A percentile compares a stretch with the other conserved stretches of the same genome.
Evolutionary conservation across 1,139 yeast species (phyloP).

Genomic region (Yamadazyma oceani): DNA sequence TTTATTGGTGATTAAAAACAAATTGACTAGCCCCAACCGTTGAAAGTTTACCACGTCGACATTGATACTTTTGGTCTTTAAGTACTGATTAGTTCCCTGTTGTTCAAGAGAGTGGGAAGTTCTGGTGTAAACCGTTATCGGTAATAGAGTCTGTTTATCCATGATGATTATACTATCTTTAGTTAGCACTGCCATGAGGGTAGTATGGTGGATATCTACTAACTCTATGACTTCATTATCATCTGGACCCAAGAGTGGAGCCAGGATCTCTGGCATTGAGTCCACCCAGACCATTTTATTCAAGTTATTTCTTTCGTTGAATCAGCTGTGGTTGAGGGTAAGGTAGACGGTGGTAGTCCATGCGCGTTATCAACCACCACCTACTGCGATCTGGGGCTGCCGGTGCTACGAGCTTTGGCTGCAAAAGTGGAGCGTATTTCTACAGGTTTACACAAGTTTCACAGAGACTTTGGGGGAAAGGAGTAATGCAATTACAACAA

Average conservation of each 20-base stretch:
- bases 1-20: conserved; percentile 35
- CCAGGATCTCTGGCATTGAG: conserved; percentile 33
- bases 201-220: conserved; percentile 33
- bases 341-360: too few relatives aligned
- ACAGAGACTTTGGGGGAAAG: too few relatives aligned
- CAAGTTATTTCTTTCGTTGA: background rate
- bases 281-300: conserved; percentile 47
- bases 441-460: too few relatives aligned
- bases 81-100: conserved; percentile 32
- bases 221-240: conserved; percentile 25
- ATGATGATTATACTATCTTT: conserved; percentile 25
- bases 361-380: too few relatives aligned
- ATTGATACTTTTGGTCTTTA: conserved; percentile 23
- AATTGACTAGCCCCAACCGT: conserved; percentile 26
- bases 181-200: conserved; percentile 35
- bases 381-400: too few relatives aligned
- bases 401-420: too few relatives aligned
- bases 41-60: conserved; percentile 16
- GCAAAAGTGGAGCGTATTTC: too few relatives aligned
- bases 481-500: too few relatives aligned
- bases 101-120: conserved; percentile 29
- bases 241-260: conserved; percentile 22
- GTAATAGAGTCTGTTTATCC: conserved; percentile 34
- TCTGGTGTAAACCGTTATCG: conserved; percentile 34
- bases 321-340: background rate